Conservation (phyloP, 805 yeast species). For the Ogataea sp. region DNA sequence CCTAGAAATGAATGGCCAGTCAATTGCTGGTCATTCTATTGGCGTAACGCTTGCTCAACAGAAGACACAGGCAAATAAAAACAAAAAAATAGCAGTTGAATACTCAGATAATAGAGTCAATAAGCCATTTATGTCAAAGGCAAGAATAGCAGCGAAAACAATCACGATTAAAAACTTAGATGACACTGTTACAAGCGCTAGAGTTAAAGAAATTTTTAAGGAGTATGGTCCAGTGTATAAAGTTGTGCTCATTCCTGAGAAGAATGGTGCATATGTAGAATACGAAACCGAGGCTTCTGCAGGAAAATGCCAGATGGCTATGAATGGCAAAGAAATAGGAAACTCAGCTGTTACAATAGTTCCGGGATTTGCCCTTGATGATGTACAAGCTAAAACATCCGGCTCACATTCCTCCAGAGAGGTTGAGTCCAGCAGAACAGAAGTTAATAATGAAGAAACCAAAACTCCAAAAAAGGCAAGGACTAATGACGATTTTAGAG, state of each 20-base stretch:
- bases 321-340: slow-evolving; percentile 32
- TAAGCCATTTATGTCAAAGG: not conserved
- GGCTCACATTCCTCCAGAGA: no score
- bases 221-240: slow-evolving; percentile 30
- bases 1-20: slow-evolving; percentile 29
- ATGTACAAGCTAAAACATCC: not conserved
- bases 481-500: slow-evolving; percentile 23
- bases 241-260: slow-evolving; percentile 37
- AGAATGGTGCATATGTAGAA: slow-evolving; percentile 42
- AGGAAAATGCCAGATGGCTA: slow-evolving; percentile 40
- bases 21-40: slow-evolving; percentile 39
- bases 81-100: slow-evolving; percentile 21
- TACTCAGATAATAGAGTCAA: slow-evolving; percentile 3
- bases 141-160: slow-evolving; percentile 10
- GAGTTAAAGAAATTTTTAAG: slow-evolving; percentile 23
- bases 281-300: slow-evolving; percentile 34
- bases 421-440: no score
- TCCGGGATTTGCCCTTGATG: not conserved
- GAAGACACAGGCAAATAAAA: slow-evolving; percentile 14
- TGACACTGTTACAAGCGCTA: slow-evolving; percentile 30
- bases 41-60: slow-evolving; percentile 40
- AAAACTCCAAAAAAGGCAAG: not conserved
- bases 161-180: slow-evolving; percentile 21
- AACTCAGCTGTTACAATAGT: slow-evolving; percentile 16
- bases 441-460: no score